These are phyloP conservation scores for Lasiosphaeria hispida DNA, from an alignment of 495 filamentous ascomycete genomes.

Conservation along the genomic window DNA sequence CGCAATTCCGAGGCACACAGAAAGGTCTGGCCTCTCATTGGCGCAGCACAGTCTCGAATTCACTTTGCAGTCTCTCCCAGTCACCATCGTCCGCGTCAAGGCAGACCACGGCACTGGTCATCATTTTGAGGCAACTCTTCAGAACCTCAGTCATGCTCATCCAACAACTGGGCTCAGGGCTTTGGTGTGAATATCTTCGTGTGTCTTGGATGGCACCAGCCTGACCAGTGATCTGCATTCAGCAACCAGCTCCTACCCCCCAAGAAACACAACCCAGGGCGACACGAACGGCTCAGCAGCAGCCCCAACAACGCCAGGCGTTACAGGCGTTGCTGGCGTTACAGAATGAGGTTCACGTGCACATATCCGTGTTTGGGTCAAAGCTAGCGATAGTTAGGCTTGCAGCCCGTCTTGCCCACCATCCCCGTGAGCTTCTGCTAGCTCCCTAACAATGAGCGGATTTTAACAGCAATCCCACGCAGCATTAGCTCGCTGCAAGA, in stretches of 20 bases:
- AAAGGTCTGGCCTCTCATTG: background rate
- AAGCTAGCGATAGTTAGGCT: background rate
- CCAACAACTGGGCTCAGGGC: too few species aligned
- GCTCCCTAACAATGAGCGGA: background rate
- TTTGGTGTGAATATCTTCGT: background rate
- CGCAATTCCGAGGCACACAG: constrained; percentile 9
- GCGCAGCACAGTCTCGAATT: background rate
- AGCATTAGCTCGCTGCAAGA: too few species aligned
- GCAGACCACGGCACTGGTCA: background rate
- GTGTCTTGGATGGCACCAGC: background rate
- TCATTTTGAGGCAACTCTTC: background rate
- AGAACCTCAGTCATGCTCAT: too few species aligned
- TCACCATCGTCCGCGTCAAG: background rate
- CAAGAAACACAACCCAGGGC: too few species aligned
- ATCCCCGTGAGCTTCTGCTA: background rate
- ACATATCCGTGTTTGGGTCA: too few species aligned
- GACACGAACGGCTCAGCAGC: too few species aligned
- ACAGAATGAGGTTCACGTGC: too few species aligned
- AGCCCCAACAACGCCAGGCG: too few species aligned
- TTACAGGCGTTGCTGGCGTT: too few species aligned
- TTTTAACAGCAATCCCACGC: background rate
- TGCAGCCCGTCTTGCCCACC: background rate
- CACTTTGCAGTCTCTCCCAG: background rate
- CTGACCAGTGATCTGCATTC: too few species aligned
- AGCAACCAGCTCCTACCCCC: too few species aligned